Evolutionary conservation across 495 filamentous ascomycete genomes (phyloP).

Genomic region (Parathielavia appendiculata): DNA sequence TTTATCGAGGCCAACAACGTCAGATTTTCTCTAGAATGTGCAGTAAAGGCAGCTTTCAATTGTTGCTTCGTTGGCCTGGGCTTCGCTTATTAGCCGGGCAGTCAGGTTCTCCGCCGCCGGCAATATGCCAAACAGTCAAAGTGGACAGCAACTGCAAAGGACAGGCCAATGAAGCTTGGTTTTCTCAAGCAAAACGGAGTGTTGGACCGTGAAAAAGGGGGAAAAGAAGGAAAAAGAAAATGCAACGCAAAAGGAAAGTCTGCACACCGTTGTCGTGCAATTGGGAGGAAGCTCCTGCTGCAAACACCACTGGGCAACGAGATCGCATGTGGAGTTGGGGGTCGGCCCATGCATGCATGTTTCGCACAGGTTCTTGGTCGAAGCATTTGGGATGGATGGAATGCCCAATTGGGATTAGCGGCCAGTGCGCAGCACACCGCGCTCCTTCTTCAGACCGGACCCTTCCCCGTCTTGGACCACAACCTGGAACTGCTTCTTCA

Average conservation of each 20-base stretch:
- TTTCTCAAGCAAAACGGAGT: not conserved
- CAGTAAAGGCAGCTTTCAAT: too few species aligned
- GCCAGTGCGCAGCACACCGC: not conserved
- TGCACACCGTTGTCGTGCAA: not conserved
- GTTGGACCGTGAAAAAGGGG: not conserved
- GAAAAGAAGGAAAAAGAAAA: constrained; percentile 10
- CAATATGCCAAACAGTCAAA: too few species aligned
- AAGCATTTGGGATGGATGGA: not conserved
- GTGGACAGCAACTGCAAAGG: not conserved
- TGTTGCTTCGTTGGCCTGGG: too few species aligned
- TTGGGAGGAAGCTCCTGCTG: not conserved
- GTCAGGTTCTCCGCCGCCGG: too few species aligned
- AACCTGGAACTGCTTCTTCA: not conserved
- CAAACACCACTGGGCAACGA: not conserved
- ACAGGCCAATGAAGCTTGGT: not conserved
- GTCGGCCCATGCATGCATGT: constrained; percentile 2
- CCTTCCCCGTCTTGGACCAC: not conserved
- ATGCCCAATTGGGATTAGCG: constrained; percentile 7
- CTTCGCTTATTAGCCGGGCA: too few species aligned
- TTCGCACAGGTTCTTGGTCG: too few species aligned
- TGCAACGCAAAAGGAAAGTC: constrained; percentile 9
- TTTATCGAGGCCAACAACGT: constrained; percentile 4
- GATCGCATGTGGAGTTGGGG: constrained; percentile 1
- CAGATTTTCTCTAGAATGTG: not conserved
- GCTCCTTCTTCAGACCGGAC: not conserved